Evolutionary conservation across 495 filamentous ascomycete species (phyloP), one percentile per base, ranked within the genome.

Genomic region (Thermochaetoides thermophila): DNA sequence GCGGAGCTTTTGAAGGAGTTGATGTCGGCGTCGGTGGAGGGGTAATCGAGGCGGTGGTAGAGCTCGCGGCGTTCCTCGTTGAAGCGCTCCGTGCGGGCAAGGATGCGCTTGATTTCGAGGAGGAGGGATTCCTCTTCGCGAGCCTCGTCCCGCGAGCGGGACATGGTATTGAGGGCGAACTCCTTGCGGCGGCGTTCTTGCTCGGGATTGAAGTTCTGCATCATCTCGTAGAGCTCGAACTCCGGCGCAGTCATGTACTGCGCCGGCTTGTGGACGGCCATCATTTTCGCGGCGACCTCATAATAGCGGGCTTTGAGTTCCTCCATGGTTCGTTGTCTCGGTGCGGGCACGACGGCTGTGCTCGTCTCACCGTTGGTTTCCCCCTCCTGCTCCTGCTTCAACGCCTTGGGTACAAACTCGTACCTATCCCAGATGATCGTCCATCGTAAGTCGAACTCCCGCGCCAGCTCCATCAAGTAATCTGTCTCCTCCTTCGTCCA

Each of bases 401-500:
- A n/a, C n/a, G n/a, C n/a, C n/a, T n/a, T n/a, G 1, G 78, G 70
- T 31, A 63, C 55, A 45, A 74, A 93, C 15, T 92, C 82, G 55
- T 94, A 97, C 9, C 85, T 80, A 49, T 97, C 89, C 55, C 73
- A 80, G 28, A 97, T 84, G n/a, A 97, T 57, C 11, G 85, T 60
- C 78, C 89, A 97, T 35, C 86, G 74, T 27, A 92, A 61, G 43
- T 89, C 83, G 45, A 73, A 92, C 9, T 87, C 76, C 28, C 66
- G 62, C 8, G 66, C 79, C 17, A 87, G 45, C 17, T 72, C 57
- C 49, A 95, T 62, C 37, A 97, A 57, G 47, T 93, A 93, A 46
- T 94, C 84, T 4, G 89, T 96, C 54, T 97, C 89, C 32, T 85
- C 79, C 39, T 78, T 80, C 13, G 80, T 73, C 89, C 89, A 97